Evolutionary conservation across 106 monocot genomes (phyloP), one percentile per base, ranked within the genome.

Genomic region (Phalaenopsis aphrodite): DNA sequence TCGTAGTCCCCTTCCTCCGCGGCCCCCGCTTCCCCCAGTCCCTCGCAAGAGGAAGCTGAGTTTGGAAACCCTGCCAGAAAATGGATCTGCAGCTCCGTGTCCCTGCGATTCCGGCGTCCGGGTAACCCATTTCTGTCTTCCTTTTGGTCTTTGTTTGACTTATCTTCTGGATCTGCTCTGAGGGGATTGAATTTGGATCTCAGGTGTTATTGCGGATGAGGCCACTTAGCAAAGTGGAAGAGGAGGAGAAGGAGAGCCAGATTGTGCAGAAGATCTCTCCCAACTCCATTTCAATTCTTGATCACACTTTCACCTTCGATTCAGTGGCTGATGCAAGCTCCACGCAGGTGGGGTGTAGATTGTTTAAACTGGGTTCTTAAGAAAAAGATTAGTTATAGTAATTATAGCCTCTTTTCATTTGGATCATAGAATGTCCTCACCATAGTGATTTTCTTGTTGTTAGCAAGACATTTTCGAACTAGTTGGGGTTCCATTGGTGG

Each of bases 401-500:
- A 1, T 16, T 36, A 10, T 78, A 4, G 58, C 58, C 8, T 78
- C 67, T 30, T 79, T 46, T 81, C 39, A 74, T 18, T 74, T 74
- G 19, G 10, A 61, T 61, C 61, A 17, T 41, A 72, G 3, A 41
- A 1, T 41, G 8, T 12, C 8, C 12, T 38, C 46, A 56, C 75
- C 37, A 41, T 69, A 5, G 23, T 83, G 61, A 48, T 55, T 46
- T 46, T 52, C 23, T 75, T 79, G 42, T 55, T 74, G 17, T 41
- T 88, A 99, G 99, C 84, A 95, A 64, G 99, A 95, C 39, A 86
- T 95, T 68, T 99, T 93, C 71, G 79, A 86, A 14, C 91, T 95
- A 18, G 91, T 95, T n/a, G 99, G 99, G 36, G 72, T 91, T 76
- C 99, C 99, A 1, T 81, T 99, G 81, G 99, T 99, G 47, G 99